Percentiles rank a stretch among this genome's conserved stretches.
Conservation (phyloP, 352 stramenopile species). For the Pythium sp. region DNA sequence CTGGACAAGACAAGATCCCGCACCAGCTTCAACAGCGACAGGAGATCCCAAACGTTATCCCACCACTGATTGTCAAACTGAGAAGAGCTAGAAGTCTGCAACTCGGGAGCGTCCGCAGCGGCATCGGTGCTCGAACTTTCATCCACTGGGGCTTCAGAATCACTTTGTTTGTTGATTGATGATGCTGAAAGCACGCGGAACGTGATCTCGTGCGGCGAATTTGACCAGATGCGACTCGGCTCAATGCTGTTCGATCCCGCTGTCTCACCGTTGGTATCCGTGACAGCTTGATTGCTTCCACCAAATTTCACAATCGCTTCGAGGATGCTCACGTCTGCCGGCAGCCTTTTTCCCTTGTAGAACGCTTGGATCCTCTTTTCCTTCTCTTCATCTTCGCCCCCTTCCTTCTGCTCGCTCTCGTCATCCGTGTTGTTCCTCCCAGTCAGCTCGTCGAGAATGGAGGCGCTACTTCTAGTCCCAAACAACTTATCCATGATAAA, state of each 20-base stretch:
- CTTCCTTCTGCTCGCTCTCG: conserved; percentile 21
- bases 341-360: conserved; percentile 34
- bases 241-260: conserved; percentile 10
- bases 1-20: conserved; percentile 21
- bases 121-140: background rate
- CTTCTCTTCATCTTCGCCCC: conserved; percentile 30
- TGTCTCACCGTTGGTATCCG: background rate
- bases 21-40: conserved; percentile 46
- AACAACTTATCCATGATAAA: conserved; percentile 74
- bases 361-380: conserved; percentile 41
- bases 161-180: conserved; percentile 4
- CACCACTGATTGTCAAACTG: conserved; percentile 26
- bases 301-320: conserved; percentile 64
- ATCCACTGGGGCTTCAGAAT: background rate
- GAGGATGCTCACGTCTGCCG: conserved; percentile 50
- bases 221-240: conserved; percentile 36
- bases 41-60: conserved; percentile 63
- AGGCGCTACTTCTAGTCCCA: conserved; percentile 25
- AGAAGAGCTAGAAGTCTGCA: background rate
- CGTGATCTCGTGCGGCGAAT: conserved; percentile 51
- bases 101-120: background rate
- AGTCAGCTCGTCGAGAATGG: conserved; percentile 34
- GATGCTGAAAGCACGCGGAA: conserved; percentile 34
- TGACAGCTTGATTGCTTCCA: conserved; percentile 2
- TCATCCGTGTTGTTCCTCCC: conserved; percentile 16